These are phyloP conservation scores for Yamadazyma spencermartinsiae DNA, from an alignment of 1,139 yeast species.

Conservation along the genomic window DNA sequence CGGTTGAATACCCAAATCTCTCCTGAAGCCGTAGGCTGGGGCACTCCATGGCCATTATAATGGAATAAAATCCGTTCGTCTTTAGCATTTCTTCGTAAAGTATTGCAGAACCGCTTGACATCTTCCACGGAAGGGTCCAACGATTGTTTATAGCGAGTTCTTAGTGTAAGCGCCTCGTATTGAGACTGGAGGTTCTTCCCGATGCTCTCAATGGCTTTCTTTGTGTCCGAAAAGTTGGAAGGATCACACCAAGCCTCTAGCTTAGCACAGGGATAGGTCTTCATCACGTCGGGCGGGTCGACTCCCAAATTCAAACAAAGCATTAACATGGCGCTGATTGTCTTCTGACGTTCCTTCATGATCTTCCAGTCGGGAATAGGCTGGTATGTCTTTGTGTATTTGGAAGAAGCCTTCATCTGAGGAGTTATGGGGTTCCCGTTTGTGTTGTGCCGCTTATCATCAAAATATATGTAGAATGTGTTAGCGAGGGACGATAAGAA, in stretches of 20 bases:
- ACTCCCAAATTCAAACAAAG: conserved; percentile 91
- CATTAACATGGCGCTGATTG: conserved; percentile 92
- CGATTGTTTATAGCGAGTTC: conserved; percentile 88
- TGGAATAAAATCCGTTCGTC: conserved; percentile 90
- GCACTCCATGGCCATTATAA: conserved; percentile 98
- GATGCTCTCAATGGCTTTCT: conserved; percentile 87
- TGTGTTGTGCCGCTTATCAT: conserved; percentile 88
- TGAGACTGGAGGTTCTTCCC: conserved; percentile 87
- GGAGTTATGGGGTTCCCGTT: conserved; percentile 81
- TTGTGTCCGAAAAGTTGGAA: conserved; percentile 75
- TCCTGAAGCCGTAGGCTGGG: conserved; percentile 96
- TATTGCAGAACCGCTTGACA: conserved; percentile 86
- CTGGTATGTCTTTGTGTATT: conserved; percentile 54
- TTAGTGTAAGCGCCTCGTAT: conserved; percentile 82
- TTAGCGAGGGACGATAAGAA: conserved; percentile 65
- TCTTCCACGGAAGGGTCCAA: conserved; percentile 96
- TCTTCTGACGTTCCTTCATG: conserved; percentile 86
- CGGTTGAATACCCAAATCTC: conserved; percentile 98
- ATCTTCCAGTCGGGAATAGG: conserved; percentile 88
- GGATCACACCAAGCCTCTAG: conserved; percentile 96
- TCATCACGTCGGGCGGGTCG: conserved; percentile 95
- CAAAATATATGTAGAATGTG: conserved; percentile 76
- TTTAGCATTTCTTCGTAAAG: conserved; percentile 84
- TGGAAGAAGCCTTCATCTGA: conserved; percentile 46
- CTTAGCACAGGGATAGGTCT: conserved; percentile 92